Percentiles rank a stretch among this genome's conserved stretches.
Conservation (phyloP, 2,329 filamentous ascomycete genomes). For the Phialophora chinensis region DNA sequence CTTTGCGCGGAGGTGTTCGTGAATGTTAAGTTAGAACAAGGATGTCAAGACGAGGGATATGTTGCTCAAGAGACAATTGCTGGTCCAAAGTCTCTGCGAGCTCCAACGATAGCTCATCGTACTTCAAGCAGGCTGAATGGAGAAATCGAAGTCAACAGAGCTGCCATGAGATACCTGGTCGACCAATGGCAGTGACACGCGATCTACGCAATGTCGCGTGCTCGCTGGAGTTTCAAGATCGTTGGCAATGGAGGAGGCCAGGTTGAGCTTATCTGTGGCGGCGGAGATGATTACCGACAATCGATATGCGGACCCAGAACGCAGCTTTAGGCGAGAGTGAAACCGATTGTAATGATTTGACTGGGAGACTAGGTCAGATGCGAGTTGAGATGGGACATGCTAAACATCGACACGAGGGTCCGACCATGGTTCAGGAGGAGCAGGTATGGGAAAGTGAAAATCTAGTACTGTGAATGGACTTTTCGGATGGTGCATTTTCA, state of each 20-base stretch:
- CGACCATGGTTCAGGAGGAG: not conserved
- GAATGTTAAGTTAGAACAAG: not conserved
- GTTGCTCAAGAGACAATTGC: not conserved
- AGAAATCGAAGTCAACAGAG: not conserved
- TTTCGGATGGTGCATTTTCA: not conserved
- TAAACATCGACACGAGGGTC: too few relatives aligned
- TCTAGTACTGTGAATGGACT: not conserved
- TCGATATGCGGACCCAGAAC: not conserved
- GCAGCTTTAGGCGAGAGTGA: not conserved
- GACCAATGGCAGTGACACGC: not conserved
- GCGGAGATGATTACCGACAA: not conserved
- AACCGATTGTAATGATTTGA: not conserved
- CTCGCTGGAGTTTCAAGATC: not conserved
- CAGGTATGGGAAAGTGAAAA: not conserved
- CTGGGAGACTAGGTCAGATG: not conserved
- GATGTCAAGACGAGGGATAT: not conserved
- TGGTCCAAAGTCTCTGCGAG: not conserved
- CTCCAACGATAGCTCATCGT: constrained; percentile 1
- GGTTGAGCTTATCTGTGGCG: not conserved
- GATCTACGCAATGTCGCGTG: not conserved
- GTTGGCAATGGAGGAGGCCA: not conserved
- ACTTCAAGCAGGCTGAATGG: not conserved
- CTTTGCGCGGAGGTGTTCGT: not conserved
- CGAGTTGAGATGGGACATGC: not conserved
- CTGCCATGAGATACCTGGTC: not conserved